Base-by-base conservation (phyloP, 2,329 filamentous ascomycete species). In the Ceratocystis alfenasii region DNA sequence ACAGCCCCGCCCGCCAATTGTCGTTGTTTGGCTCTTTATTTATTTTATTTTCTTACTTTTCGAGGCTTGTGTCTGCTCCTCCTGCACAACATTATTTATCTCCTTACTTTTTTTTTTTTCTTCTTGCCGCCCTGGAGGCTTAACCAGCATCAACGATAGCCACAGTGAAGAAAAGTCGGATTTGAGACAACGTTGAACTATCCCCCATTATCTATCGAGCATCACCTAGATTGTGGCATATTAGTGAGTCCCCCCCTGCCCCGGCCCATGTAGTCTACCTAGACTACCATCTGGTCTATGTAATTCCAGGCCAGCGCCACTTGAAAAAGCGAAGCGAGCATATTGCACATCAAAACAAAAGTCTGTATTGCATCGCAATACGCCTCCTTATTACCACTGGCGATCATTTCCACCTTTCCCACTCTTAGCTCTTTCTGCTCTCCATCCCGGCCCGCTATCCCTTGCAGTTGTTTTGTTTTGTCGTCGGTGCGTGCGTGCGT, bases 301-400 rank as follows among this genome's bases (percentile, higher is more conserved):
- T 17, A 59, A 59, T 59, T 30, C 53, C 53, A 59, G 53, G 25
- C 53, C 53, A 59, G 53, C 53, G 53, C 53, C 53, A 59, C 53
- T 59, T 33, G 6, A 15, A 53, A 53, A 53, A 53, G 48, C 48
- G 48, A 53, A 25, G 48, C 53, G 28, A 33, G 5, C 53, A 59
- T n/a, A 30, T 36, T 59, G 53, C 53, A 59, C 28, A 59, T 59
- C 53, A 59, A 33, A 59, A 59, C 53, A 36, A 59, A 59, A 59
- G 53, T 17, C 28, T 59, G 53, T 59, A 59, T 59, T 59, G 12
- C 28, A 33, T 30, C 17, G 20, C n/a, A 12, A 4, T 36, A 36
- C 48, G 22, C 33, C 53, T 59, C 53, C 28, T 59, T 59, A 59
- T 59, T 59, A 17, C 33, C 36, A 7, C 12, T 33, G 53, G 53